Conservation (phyloP, 148 eudicot species). For the Camellia granthamiana region DNA sequence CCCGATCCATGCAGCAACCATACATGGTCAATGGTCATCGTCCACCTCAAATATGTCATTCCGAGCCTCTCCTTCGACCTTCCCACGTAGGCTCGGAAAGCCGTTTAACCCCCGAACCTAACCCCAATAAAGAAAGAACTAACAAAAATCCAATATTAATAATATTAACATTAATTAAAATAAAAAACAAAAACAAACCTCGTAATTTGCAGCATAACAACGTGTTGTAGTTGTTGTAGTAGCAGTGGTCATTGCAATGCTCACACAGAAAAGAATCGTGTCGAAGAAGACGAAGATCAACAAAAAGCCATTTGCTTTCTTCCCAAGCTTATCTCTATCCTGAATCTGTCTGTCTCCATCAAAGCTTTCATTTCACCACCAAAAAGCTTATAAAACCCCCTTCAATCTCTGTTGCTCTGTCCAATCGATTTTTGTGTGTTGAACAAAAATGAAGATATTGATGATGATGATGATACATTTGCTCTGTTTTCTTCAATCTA, state of each 20-base stretch:
- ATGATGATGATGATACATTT: background rate
- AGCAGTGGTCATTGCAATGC: background rate
- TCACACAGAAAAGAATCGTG: background rate
- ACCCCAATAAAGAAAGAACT: conserved; percentile 15
- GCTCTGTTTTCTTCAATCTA: conserved; percentile 16
- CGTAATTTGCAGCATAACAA: no score
- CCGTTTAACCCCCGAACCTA: conserved; percentile 66
- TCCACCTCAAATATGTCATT: conserved; percentile 25
- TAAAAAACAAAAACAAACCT: background rate
- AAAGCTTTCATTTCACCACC: conserved; percentile 15
- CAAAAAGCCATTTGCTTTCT: background rate
- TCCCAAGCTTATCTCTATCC: conserved; percentile 9
- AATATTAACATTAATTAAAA: background rate
- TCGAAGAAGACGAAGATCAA: conserved; percentile 19
- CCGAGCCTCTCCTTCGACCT: conserved; percentile 28
- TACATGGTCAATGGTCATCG: conserved; percentile 28
- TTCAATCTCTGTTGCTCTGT: background rate
- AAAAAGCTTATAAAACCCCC: conserved; percentile 16
- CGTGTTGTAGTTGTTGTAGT: background rate
- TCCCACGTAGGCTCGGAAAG: conserved; percentile 72
- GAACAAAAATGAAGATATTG: background rate
- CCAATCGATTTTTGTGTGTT: background rate
- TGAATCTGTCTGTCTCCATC: conserved; percentile 15
- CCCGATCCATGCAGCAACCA: background rate
- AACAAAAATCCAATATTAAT: background rate